Conservation (phyloP, 345 rosid genomes). For the Schrenkiella parvula region DNA sequence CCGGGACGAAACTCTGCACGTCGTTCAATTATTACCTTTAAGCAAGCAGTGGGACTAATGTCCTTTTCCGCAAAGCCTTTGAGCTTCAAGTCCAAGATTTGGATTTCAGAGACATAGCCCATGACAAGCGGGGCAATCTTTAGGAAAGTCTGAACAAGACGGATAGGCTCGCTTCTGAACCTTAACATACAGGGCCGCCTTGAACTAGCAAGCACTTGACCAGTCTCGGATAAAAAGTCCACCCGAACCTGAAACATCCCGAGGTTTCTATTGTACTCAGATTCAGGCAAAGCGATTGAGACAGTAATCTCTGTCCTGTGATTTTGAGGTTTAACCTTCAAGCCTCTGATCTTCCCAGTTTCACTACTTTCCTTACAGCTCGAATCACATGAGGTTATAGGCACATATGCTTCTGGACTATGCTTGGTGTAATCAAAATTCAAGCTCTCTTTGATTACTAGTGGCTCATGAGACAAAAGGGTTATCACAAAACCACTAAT, state of each 20-base stretch:
- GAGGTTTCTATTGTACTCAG: slow-evolving; percentile 66
- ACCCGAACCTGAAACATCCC: slow-evolving; percentile 85
- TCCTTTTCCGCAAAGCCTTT: slow-evolving; percentile 48
- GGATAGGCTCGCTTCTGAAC: slow-evolving; percentile 66
- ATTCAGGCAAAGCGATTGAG: slow-evolving; percentile 57
- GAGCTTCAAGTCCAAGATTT: slow-evolving; percentile 52
- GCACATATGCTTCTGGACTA: slow-evolving; percentile 64
- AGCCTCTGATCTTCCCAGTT: not conserved
- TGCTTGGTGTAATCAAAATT: slow-evolving; percentile 40
- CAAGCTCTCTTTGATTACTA: slow-evolving; percentile 49
- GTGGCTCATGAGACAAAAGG: slow-evolving; percentile 56
- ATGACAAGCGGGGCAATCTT: slow-evolving; percentile 62
- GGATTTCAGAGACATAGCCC: slow-evolving; percentile 66
- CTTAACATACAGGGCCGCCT: slow-evolving; percentile 62
- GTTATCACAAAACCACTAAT: slow-evolving; percentile 51
- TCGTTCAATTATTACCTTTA: slow-evolving; percentile 53
- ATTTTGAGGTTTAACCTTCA: not conserved
- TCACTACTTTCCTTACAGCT: slow-evolving; percentile 39
- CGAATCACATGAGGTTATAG: slow-evolving; percentile 46
- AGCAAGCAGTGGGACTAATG: slow-evolving; percentile 45
- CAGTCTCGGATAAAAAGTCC: slow-evolving; percentile 54
- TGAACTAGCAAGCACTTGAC: slow-evolving; percentile 52
- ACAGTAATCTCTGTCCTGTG: slow-evolving; percentile 15
- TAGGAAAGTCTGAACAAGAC: slow-evolving; percentile 49
- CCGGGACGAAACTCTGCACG: slow-evolving; percentile 61